Conservation (phyloP, 192 early-diverging fungal genomes). For the Spizellomyces punctatus region DNA sequence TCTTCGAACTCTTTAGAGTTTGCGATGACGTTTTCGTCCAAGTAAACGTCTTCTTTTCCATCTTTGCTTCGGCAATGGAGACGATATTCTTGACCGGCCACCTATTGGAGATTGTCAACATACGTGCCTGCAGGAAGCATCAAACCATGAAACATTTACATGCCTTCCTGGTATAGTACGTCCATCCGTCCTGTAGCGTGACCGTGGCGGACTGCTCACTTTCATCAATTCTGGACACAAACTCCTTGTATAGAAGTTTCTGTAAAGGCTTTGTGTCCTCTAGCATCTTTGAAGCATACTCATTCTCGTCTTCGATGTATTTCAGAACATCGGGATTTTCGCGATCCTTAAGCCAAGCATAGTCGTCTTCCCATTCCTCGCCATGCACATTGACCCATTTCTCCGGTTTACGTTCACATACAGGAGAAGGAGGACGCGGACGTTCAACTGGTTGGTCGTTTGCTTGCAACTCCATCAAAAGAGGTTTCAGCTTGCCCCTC, state of each 20-base stretch:
- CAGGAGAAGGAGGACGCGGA: slow-evolving; percentile 29
- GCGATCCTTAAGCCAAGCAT: slow-evolving; percentile 54
- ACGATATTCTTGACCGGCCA: slow-evolving; percentile 47
- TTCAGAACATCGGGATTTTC: slow-evolving; percentile 58
- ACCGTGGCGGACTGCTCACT: slow-evolving; percentile 51
- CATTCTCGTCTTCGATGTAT: slow-evolving; percentile 61
- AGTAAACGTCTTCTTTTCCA: slow-evolving; percentile 39
- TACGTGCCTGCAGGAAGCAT: neutral
- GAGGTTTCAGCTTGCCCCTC: slow-evolving; percentile 6
- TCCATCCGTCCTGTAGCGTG: slow-evolving; percentile 54
- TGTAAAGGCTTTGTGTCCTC: slow-evolving; percentile 54
- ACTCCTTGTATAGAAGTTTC: slow-evolving; percentile 62
- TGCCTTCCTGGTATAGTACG: slow-evolving; percentile 60
- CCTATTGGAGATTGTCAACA: slow-evolving; percentile 4
- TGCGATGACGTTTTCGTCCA: slow-evolving; percentile 61
- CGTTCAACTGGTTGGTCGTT: neutral
- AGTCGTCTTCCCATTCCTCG: slow-evolving; percentile 56
- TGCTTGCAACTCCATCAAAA: slow-evolving; percentile 4
- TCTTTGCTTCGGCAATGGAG: slow-evolving; percentile 44
- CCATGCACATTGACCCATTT: slow-evolving; percentile 52
- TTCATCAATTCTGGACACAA: slow-evolving; percentile 61
- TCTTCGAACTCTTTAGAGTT: slow-evolving; percentile 47
- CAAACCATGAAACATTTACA: neutral
- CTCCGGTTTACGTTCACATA: slow-evolving; percentile 31
- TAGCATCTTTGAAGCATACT: slow-evolving; percentile 51